Evolutionary conservation across 2,329 filamentous ascomycete genomes (phyloP), one percentile per base, ranked within the genome.

Genomic region (Paracoccidioides brasiliensis): DNA sequence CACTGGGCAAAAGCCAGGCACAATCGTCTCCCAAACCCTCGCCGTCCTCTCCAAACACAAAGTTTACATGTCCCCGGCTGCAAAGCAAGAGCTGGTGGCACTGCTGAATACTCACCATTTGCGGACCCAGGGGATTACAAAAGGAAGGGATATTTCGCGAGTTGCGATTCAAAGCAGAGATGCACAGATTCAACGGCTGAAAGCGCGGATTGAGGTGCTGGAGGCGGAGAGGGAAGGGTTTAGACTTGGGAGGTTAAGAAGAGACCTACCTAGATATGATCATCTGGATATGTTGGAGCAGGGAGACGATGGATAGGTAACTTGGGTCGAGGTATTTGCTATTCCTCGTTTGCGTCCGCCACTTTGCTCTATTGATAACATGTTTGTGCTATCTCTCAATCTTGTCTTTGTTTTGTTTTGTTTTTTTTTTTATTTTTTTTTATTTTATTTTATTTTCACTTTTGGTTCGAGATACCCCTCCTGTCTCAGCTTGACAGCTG

Each of bases 61-160:
- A 38, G 64, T 69, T 28, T 61, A 64, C 1, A 52, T 76, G 8
- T 62, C 70, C 5, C 63, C 65, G 8, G 56, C 60, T 8, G 68
- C 69, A 2, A 67, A 64, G 38, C 65, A 69, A 3, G 68, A 72
- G 15, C 52, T 76, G 2, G 62, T 70, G 2, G 62, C 62, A 9
- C 59, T 80, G 6, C 71, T 88, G 37, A 73, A 76, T 40, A 78
- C 71, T 46, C 76, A 86, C 60, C 78, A 80, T 14, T 69, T 82
- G 53, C 77, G 76, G 53, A 75, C 77, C 0, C 80, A 78, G 62
- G 86, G 86, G 0, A 74, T 86, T 22, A 74, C 76, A 42, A 78
- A 78, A 58, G 84, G 85, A 0, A 74, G 86, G 2, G 85, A 91
- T 57, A 78, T 84, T 5, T 77, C 80, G 3, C 72, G 86, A n/a